These are phyloP conservation scores for Diospyros kaki DNA, from an alignment of 148 eudicot genomes.

Conservation along the genomic window DNA sequence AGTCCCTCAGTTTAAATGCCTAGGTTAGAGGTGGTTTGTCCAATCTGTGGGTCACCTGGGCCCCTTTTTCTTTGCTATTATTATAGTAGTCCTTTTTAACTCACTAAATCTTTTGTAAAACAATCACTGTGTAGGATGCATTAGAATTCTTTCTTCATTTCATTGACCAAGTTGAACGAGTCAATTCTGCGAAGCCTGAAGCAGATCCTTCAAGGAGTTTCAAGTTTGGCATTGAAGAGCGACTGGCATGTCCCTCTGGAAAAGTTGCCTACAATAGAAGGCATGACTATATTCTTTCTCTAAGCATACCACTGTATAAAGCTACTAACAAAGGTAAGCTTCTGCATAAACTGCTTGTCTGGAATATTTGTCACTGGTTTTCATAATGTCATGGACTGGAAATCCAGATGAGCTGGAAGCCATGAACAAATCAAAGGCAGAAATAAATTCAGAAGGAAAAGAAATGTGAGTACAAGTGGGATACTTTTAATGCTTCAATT, in stretches of 20 bases:
- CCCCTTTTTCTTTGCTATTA: background rate
- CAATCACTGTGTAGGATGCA: conserved; percentile 63
- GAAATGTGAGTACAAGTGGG: conserved; percentile 50
- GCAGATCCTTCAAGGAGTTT: conserved; percentile 84
- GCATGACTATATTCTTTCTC: conserved; percentile 76
- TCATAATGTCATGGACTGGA: conserved; percentile 16
- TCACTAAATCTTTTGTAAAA: conserved; percentile 4
- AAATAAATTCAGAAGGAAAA: conserved; percentile 53
- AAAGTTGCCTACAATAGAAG: conserved; percentile 87
- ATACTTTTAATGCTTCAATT: conserved; percentile 13
- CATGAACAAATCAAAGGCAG: conserved; percentile 56
- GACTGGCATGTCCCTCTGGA: conserved; percentile 84
- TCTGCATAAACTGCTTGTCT: background rate
- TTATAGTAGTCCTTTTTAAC: background rate
- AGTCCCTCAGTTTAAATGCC: conserved; percentile 4
- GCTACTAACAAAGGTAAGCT: conserved; percentile 79
- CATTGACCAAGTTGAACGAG: conserved; percentile 90
- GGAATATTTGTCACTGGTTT: background rate
- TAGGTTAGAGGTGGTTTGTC: background rate
- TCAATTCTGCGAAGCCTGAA: conserved; percentile 56
- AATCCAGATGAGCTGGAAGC: conserved; percentile 70
- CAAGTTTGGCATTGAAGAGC: conserved; percentile 95
- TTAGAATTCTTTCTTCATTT: conserved; percentile 93
- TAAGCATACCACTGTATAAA: conserved; percentile 72
- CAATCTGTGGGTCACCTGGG: background rate